Evolutionary conservation across 352 stramenopile species (phyloP).

Genomic region (Thraustochytrium sp.): DNA sequence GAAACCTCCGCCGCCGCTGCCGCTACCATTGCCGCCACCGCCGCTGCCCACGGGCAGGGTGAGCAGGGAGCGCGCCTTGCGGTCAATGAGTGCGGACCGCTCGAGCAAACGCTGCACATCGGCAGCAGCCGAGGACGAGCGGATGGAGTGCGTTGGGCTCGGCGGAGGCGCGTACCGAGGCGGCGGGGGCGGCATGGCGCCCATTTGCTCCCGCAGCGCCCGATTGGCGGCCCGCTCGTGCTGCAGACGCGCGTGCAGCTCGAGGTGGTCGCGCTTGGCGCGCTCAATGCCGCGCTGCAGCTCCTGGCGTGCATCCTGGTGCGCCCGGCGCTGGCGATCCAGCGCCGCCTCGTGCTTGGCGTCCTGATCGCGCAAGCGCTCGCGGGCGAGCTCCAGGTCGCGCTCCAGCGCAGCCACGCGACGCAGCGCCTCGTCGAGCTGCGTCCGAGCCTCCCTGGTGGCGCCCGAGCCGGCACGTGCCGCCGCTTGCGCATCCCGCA

Average conservation of each 20-base stretch:
- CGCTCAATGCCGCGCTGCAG: not conserved
- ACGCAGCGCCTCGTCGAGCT: not conserved
- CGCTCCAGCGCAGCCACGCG: not conserved
- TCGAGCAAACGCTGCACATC: slow-evolving; percentile 10
- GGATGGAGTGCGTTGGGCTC: not conserved
- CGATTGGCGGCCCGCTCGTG: not conserved
- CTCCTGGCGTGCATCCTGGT: not conserved
- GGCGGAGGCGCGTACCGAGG: not conserved
- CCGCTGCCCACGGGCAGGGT: no score
- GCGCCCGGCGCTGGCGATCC: not conserved
- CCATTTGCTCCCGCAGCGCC: not conserved
- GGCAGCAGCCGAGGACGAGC: not conserved
- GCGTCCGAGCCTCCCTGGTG: not conserved
- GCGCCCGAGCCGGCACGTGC: not conserved
- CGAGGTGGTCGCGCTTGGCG: not conserved
- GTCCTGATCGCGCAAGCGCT: not conserved
- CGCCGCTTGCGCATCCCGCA: not conserved
- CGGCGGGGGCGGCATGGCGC: not conserved
- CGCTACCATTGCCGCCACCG: not conserved
- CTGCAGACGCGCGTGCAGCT: not conserved
- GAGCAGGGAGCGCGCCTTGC: not conserved
- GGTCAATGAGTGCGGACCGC: not conserved
- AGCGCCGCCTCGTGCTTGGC: not conserved
- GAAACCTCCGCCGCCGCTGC: not conserved
- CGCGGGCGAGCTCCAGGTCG: not conserved